Conservation (phyloP, 257 asterid species). For the Mitragyna speciosa region DNA sequence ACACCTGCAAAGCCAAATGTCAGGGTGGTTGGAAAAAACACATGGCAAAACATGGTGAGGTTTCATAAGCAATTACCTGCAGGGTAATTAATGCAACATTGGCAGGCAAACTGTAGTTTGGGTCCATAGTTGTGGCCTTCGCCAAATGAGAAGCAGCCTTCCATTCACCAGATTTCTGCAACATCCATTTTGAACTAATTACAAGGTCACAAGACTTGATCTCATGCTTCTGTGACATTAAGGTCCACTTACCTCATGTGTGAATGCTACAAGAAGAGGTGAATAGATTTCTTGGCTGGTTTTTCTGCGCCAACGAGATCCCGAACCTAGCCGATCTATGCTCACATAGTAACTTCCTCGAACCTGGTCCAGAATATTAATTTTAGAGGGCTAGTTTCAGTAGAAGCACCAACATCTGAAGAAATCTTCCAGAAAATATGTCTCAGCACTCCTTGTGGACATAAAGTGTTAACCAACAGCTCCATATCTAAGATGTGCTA, state of each 20-base stretch:
- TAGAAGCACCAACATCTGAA: neutral
- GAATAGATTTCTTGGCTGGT: conserved; percentile 87
- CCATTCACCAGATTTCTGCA: conserved; percentile 64
- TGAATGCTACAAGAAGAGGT: conserved; percentile 73
- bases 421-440: no score
- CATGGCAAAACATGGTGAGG: neutral
- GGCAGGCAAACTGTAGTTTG: conserved; percentile 63
- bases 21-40: conserved; percentile 12
- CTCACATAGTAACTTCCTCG: conserved; percentile 72
- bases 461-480: no score
- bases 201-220: neutral
- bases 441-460: no score
- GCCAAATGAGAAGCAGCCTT: conserved; percentile 51
- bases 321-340: conserved; percentile 51
- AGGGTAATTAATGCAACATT: conserved; percentile 74
- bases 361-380: conserved; percentile 38
- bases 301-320: conserved; percentile 82
- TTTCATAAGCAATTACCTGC: conserved; percentile 48
- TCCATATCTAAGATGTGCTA: no score
- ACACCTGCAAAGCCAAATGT: conserved; percentile 45
- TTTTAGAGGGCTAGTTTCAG: neutral
- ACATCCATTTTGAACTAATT: neutral
- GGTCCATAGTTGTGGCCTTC: conserved; percentile 53
- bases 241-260: conserved; percentile 55
- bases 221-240: neutral